phyloP scores from a whole-genome alignment of 2,329 filamentous ascomycete genomes.

The Emmonsia crescens region DNA sequence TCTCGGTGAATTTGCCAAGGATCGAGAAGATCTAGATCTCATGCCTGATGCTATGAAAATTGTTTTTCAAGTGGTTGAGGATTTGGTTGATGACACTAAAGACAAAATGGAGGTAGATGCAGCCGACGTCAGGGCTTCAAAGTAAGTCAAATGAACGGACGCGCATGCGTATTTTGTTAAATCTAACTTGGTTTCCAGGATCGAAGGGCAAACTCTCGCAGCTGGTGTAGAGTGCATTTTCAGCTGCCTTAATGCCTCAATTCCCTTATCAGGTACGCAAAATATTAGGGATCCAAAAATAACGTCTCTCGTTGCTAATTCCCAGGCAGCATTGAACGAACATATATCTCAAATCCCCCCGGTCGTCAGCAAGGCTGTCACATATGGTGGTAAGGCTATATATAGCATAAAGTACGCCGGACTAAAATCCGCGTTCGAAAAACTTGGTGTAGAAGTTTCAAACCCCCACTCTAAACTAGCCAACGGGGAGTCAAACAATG shows the following conservation, averaged over 20 bases:
- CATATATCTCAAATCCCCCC: constrained; percentile 22
- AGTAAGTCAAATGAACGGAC: constrained; percentile 14
- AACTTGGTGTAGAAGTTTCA: constrained; percentile 20
- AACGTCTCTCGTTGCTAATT: constrained; percentile 14
- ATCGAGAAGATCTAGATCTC: constrained; percentile 58
- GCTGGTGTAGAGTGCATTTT: constrained; percentile 30
- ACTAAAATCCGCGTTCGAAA: constrained; percentile 23
- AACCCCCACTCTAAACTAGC: not conserved
- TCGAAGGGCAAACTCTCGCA: constrained; percentile 26
- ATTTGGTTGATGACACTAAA: constrained; percentile 40
- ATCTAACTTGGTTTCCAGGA: constrained; percentile 11
- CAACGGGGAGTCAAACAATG: constrained; percentile 12
- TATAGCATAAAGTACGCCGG: constrained; percentile 27
- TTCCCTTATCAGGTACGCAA: constrained; percentile 9
- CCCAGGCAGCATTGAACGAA: constrained; percentile 18
- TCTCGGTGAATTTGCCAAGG: constrained; percentile 61
- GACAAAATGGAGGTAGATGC: constrained; percentile 61
- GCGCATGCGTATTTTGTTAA: not conserved
- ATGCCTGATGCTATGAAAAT: constrained; percentile 56
- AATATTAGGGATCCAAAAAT: constrained; percentile 14
- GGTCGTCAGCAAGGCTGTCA: constrained; percentile 21
- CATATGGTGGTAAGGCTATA: constrained; percentile 25
- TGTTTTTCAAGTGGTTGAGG: constrained; percentile 52
- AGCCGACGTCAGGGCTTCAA: constrained; percentile 30
- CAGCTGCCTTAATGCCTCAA: constrained; percentile 26